Conservation (phyloP, 2,329 filamentous ascomycete genomes). For the Metarhizium album region DNA sequence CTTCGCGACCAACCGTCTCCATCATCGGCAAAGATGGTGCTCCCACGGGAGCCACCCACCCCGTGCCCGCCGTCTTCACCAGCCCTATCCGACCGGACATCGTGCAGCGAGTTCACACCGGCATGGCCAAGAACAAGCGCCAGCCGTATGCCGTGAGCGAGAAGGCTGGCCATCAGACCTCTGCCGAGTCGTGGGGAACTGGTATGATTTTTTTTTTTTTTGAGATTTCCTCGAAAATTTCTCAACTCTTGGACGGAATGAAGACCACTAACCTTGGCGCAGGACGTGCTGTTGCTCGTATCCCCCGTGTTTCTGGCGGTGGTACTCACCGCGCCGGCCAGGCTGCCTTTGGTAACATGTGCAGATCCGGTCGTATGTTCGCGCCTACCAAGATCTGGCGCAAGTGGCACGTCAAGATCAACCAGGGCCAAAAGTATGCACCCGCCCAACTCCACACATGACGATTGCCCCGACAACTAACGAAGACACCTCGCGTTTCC, state of each 20-base stretch:
- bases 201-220: too few relatives aligned
- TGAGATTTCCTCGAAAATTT: too few relatives aligned
- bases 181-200: constrained; percentile 99
- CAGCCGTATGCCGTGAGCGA: constrained; percentile 99
- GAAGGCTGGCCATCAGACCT: constrained; percentile 99
- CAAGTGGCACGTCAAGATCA: constrained; percentile 99
- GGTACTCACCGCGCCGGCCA: constrained; percentile 99
- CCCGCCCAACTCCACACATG: neutral
- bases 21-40: constrained; percentile 95
- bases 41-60: constrained; percentile 77
- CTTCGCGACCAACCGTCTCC: constrained; percentile 93
- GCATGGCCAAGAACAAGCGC: constrained; percentile 99
- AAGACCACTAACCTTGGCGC: constrained; percentile 2
- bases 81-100: constrained; percentile 97
- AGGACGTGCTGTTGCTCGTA: constrained; percentile 99
- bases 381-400: constrained; percentile 99
- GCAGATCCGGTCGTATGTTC: constrained; percentile 99
- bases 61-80: constrained; percentile 94
- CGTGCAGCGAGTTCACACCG: constrained; percentile 97
- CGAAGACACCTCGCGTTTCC: constrained; percentile 11
- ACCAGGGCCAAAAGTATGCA: constrained; percentile 87
- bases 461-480: constrained; percentile 11
- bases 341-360: constrained; percentile 99
- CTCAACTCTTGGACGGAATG: neutral
- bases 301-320: constrained; percentile 99